Evolutionary conservation across 345 rosid genomes (phyloP).

Genomic region (Ricinus communis): DNA sequence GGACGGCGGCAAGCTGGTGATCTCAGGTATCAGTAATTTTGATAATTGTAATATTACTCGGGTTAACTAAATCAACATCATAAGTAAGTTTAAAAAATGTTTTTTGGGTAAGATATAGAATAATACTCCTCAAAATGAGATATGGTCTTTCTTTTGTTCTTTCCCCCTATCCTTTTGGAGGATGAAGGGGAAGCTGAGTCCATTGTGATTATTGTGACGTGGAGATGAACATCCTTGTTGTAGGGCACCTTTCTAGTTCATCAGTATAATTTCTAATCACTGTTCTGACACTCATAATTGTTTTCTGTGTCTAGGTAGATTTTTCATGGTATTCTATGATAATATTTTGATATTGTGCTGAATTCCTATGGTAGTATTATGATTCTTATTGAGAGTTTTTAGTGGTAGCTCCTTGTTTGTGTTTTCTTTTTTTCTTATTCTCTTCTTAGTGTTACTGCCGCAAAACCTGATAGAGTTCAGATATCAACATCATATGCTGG

Average conservation of each 20-base stretch:
- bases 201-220: neutral
- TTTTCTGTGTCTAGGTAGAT: neutral
- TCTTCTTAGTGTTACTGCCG: no score
- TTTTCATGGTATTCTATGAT: neutral
- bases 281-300: neutral
- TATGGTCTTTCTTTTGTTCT: neutral
- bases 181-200: neutral
- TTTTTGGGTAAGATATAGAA: neutral
- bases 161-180: neutral
- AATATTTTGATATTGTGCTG: neutral
- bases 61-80: neutral
- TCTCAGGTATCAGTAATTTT: constrained; percentile 48
- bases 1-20: constrained; percentile 85
- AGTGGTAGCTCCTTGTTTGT: no score
- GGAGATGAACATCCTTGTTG: neutral
- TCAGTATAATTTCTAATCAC: neutral
- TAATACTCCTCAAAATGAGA: neutral
- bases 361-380: neutral
- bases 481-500: neutral
- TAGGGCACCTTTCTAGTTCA: neutral
- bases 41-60: neutral
- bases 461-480: neutral
- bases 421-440: no score
- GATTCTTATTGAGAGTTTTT: no score
- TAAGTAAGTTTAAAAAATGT: neutral